Evolutionary conservation across 306 rosid genomes (phyloP), one percentile per base, ranked within the genome.

Genomic region (Trifolium fragiferum): DNA sequence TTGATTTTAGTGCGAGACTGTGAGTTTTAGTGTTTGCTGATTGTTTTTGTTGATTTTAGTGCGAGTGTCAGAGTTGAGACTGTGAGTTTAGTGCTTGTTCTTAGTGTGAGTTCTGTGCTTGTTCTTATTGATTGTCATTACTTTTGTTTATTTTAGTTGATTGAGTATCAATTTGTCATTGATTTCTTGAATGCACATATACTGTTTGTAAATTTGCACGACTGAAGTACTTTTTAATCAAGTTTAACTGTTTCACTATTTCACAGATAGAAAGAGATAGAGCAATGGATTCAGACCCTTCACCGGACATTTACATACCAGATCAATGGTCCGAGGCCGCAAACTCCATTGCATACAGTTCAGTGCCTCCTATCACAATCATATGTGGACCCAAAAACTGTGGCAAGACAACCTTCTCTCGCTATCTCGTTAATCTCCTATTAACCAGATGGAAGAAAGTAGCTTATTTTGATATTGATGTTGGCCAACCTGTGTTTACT

Each of bases 401-500:
- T 73, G 98, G 97, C 58, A 94, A 94, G 62, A 85, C 97, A 73
- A 90, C 91, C 20, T 91, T 94, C 84, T 90, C 98, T 19, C 97
- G 96, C 68, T 44, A 91, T 84, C 95, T 94, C 75, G 83, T 94
- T 40, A 94, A 94, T 58, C 44, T 81, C 32, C 87, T 90, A 38
- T 92, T 94, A 65, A 72, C 62, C 18, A 77, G 13, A 54, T 82
- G 78, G 54, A 73, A 20, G 35, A 87, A 77, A 82, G 98, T 92
- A 33, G 93, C 85, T 70, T 94, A 88, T 83, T 76, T 93, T 14
- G 97, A 93, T 76, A 87, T 96, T 16, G 98, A 93, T 82, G 97
- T 91, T 35, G 98, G 98, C 70, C 98, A 94, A 79, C 86, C 98
- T 14, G 97, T 87, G 89, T 94, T 94, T 70, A 88, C 95, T 72